Evolutionary conservation across 192 early-diverging fungal species (phyloP).

Genomic region (Coemansia furcata): DNA sequence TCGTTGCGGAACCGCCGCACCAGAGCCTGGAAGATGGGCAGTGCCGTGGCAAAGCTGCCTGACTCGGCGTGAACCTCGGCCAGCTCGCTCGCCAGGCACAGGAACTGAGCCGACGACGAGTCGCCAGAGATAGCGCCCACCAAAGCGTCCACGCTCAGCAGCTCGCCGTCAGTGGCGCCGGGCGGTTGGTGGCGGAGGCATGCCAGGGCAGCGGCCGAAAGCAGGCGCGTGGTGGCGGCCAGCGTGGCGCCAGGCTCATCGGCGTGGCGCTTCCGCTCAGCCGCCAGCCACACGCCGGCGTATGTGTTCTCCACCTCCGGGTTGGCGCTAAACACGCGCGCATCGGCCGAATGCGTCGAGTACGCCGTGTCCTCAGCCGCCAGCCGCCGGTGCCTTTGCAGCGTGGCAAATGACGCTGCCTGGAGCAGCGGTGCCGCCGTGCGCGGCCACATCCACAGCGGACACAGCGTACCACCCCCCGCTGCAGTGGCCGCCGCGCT

Average conservation of each 20-base stretch:
- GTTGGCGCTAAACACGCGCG: constrained; percentile 24
- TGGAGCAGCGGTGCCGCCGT: constrained; percentile 21
- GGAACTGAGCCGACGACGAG: background rate
- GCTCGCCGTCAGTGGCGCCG: background rate
- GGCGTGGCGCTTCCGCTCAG: constrained; percentile 5
- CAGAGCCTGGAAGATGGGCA: constrained; percentile 13
- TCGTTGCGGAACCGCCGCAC: constrained; percentile 22
- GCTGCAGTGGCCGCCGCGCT: background rate
- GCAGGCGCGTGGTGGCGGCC: background rate
- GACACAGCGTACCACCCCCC: constrained; percentile 9
- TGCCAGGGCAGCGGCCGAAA: constrained; percentile 13
- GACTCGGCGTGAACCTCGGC: constrained; percentile 14
- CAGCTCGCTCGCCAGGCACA: constrained; percentile 18
- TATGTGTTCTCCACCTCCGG: constrained; percentile 46
- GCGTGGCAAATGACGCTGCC: constrained; percentile 25
- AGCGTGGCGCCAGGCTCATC: background rate
- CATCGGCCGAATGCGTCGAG: background rate
- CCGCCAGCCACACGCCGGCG: constrained; percentile 22
- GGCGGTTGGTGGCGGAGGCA: background rate
- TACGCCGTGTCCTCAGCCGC: constrained; percentile 13
- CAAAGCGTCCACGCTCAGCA: background rate
- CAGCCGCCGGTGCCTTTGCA: constrained; percentile 9
- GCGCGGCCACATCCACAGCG: constrained; percentile 39
- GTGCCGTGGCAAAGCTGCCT: background rate
- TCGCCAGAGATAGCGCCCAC: background rate